A percentile compares a stretch with the other conserved stretches of the same genome.
Evolutionary conservation across 371 early-diverging fungal species (phyloP).

Genomic region (Mucor mucedo): DNA sequence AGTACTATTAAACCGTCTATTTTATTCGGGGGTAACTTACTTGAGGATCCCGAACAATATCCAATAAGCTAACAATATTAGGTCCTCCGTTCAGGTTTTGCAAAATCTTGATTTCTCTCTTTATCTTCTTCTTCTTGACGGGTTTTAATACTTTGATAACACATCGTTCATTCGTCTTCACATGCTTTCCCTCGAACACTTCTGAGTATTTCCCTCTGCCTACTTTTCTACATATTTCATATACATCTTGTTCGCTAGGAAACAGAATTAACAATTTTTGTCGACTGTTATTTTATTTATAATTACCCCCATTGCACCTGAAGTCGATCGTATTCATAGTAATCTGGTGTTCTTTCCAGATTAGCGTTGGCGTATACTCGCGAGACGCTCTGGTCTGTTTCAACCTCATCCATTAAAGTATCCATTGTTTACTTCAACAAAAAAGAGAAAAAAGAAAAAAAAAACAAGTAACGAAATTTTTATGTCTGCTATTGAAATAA

Average conservation of each 20-base stretch:
- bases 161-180: slow-evolving; percentile 75
- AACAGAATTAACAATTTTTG: neutral
- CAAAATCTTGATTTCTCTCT: slow-evolving; percentile 98
- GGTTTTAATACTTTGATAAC: slow-evolving; percentile 99
- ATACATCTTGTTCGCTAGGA: slow-evolving; percentile 76
- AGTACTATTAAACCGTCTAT: neutral
- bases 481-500: neutral
- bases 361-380: slow-evolving; percentile 27
- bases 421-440: neutral
- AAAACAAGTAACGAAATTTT: neutral
- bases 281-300: neutral
- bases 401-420: neutral
- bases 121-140: slow-evolving; percentile 99
- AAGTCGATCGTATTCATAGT: slow-evolving; percentile 30
- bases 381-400: slow-evolving; percentile 5
- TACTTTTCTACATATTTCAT: slow-evolving; percentile 95
- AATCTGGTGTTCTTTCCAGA: slow-evolving; percentile 19
- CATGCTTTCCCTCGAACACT: slow-evolving; percentile 97
- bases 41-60: slow-evolving; percentile 96
- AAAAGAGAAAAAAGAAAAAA: slow-evolving; percentile 1
- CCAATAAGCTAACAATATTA: slow-evolving; percentile 92
- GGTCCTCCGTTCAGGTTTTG: slow-evolving; percentile 95
- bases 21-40: slow-evolving; percentile 37
- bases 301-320: slow-evolving; percentile 32
- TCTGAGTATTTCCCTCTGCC: slow-evolving; percentile 99